Conservation (phyloP, 2,329 filamentous ascomycete species). For the Diaporthe sp. region DNA sequence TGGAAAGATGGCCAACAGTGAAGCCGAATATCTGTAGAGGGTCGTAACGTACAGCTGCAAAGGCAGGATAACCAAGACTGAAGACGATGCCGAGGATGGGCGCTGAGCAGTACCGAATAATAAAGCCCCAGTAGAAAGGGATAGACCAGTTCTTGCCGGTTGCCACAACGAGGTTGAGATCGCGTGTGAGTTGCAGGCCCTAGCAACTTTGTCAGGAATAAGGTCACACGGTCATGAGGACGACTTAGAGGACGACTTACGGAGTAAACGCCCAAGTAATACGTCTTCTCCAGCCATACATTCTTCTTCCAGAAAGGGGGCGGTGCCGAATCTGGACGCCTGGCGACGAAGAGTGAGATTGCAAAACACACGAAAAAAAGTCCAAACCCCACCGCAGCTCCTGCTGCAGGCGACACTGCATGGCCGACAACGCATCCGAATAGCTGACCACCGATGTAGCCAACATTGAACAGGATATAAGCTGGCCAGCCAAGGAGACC, state of each 20-base stretch:
- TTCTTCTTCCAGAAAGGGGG: slow-evolving; percentile 12
- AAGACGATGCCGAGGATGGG: slow-evolving; percentile 16
- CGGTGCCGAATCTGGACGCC: background rate
- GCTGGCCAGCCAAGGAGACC: slow-evolving; percentile 10
- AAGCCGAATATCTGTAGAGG: slow-evolving; percentile 9
- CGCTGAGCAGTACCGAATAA: background rate
- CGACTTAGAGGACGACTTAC: background rate
- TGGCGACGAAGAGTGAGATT: background rate
- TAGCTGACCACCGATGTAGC: slow-evolving; percentile 3
- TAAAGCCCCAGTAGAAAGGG: background rate
- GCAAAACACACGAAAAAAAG: background rate
- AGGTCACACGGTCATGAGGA: too few relatives aligned
- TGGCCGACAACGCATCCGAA: background rate
- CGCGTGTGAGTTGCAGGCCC: slow-evolving; percentile 2
- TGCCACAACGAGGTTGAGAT: slow-evolving; percentile 12
- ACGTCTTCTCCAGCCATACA: background rate
- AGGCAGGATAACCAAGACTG: background rate
- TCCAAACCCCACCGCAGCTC: background rate
- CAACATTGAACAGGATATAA: slow-evolving; percentile 1
- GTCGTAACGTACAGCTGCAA: background rate
- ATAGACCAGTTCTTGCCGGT: slow-evolving; percentile 19
- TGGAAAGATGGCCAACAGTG: background rate
- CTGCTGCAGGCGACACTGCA: background rate
- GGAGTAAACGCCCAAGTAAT: slow-evolving; percentile 2
- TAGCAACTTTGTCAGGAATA: background rate